Percentiles rank a stretch among this genome's conserved stretches.
Conservation (phyloP, 1,284 basidiomycete species). For the Trichosporon asahii region DNA sequence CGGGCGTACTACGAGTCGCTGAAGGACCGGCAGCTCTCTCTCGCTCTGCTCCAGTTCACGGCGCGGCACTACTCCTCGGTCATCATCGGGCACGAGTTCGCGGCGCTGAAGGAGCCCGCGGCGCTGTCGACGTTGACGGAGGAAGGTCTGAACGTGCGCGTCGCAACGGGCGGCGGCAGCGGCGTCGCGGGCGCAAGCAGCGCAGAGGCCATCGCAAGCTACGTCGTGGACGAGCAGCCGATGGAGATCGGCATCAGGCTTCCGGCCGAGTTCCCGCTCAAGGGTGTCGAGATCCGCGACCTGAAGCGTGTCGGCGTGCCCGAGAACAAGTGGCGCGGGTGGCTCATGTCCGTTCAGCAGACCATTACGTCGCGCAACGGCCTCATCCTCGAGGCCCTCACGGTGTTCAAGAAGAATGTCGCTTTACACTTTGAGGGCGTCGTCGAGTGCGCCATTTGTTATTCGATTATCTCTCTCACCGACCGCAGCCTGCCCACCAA, state of each 20-base stretch:
- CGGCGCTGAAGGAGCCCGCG: conserved; percentile 66
- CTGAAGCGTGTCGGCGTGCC: conserved; percentile 80
- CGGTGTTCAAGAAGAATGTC: conserved; percentile 92
- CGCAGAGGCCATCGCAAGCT: conserved; percentile 56
- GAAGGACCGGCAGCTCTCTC: conserved; percentile 82
- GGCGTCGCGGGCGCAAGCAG: conserved; percentile 60
- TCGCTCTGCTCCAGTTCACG: conserved; percentile 72
- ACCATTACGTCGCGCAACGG: conserved; percentile 85
- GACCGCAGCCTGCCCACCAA: conserved; percentile 87
- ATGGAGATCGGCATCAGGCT: conserved; percentile 87
- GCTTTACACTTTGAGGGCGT: conserved; percentile 87
- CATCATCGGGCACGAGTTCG: conserved; percentile 78
- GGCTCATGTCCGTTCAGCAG: conserved; percentile 91
- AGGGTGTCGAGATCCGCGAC: conserved; percentile 82
- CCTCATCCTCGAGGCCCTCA: conserved; percentile 83
- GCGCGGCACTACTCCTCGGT: conserved; percentile 85
- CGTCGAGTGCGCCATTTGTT: conserved; percentile 90
- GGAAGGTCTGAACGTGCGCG: conserved; percentile 77
- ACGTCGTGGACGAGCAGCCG: conserved; percentile 88
- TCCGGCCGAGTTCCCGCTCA: conserved; percentile 86
- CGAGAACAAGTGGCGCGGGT: conserved; percentile 87
- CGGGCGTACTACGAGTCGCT: conserved; percentile 80
- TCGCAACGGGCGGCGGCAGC: conserved; percentile 65
- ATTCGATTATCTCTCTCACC: conserved; percentile 90
- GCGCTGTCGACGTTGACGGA: conserved; percentile 66